Conservation (phyloP, 2,329 filamentous ascomycete species). For the Dryadomyces quercus-mongolicae region DNA sequence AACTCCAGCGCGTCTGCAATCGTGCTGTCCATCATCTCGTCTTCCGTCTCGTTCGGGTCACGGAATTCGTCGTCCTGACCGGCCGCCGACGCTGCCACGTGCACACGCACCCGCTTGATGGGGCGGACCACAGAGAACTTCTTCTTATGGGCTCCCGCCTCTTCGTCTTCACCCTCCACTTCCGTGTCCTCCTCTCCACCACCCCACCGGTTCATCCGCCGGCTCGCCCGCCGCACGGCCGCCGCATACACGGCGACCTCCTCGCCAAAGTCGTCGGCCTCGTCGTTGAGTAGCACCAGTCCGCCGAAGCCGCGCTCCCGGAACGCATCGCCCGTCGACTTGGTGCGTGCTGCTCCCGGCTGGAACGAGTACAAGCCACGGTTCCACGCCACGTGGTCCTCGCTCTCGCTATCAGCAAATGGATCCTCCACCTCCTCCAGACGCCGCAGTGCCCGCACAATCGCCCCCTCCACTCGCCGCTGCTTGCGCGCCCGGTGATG, state of each 20-base stretch:
- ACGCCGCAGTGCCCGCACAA: conserved; percentile 55
- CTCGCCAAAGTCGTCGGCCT: conserved; percentile 66
- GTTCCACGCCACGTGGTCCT: conserved; percentile 27
- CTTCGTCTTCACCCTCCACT: conserved; percentile 26
- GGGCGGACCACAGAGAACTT: conserved; percentile 30
- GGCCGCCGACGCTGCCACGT: conserved; percentile 3
- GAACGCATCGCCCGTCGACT: conserved; percentile 24
- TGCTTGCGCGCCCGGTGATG: conserved; percentile 51
- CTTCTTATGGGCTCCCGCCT: background rate
- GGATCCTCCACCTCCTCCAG: conserved; percentile 42
- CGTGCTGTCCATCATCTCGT: conserved; percentile 11
- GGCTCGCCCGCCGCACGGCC: conserved; percentile 48
- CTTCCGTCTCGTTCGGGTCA: conserved; percentile 21
- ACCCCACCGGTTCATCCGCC: conserved; percentile 59
- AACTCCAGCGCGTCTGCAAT: conserved; percentile 14
- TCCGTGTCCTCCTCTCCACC: background rate
- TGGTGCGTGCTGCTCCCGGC: conserved; percentile 9
- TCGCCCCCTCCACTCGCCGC: conserved; percentile 51
- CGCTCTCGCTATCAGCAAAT: conserved; percentile 52
- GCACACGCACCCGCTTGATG: conserved; percentile 26
- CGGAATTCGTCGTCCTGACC: conserved; percentile 14
- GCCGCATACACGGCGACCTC: conserved; percentile 56
- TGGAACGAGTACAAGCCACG: conserved; percentile 11
- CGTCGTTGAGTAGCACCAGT: conserved; percentile 46
- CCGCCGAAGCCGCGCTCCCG: conserved; percentile 50